phyloP scores from a whole-genome alignment of 768 basidiomycete species.

The Boletus barrowsii region DNA sequence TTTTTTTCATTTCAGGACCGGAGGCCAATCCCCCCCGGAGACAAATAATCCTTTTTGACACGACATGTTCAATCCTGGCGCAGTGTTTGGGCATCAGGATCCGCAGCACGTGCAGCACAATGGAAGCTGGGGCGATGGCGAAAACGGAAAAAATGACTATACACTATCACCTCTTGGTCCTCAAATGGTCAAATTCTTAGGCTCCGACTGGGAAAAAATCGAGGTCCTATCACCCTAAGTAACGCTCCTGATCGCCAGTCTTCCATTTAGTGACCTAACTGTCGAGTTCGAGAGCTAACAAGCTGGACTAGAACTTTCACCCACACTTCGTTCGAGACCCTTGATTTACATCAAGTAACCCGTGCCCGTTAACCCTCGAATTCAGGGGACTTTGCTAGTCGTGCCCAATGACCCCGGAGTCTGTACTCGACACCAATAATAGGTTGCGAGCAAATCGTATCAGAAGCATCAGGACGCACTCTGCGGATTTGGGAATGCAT shows the following conservation, averaged over 20 bases:
- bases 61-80: conserved; percentile 17
- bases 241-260: conserved; percentile 25
- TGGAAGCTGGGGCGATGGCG: conserved; percentile 27
- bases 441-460: conserved; percentile 11
- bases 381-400: conserved; percentile 10
- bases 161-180: conserved; percentile 13
- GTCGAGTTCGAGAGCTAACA: conserved; percentile 19
- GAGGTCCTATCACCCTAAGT: conserved; percentile 19
- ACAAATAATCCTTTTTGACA: conserved; percentile 23
- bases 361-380: conserved; percentile 17
- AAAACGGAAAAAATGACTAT: conserved; percentile 24
- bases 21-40: conserved; percentile 20
- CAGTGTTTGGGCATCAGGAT: conserved; percentile 24
- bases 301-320: conserved; percentile 2
- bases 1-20: conserved; percentile 29
- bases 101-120: conserved; percentile 30
- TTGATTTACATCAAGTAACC: conserved; percentile 17
- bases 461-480: conserved; percentile 20
- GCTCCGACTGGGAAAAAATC: conserved; percentile 21
- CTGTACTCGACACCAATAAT: conserved; percentile 3
- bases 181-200: conserved; percentile 23
- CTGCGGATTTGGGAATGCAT: conserved; percentile 19
- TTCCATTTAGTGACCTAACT: conserved; percentile 29
- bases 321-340: conserved; percentile 14
- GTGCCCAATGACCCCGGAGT: conserved; percentile 10